Evolutionary conservation across 805 yeast genomes (phyloP), one percentile per base, ranked within the genome.

Genomic region (Cyberlindnera americana): DNA sequence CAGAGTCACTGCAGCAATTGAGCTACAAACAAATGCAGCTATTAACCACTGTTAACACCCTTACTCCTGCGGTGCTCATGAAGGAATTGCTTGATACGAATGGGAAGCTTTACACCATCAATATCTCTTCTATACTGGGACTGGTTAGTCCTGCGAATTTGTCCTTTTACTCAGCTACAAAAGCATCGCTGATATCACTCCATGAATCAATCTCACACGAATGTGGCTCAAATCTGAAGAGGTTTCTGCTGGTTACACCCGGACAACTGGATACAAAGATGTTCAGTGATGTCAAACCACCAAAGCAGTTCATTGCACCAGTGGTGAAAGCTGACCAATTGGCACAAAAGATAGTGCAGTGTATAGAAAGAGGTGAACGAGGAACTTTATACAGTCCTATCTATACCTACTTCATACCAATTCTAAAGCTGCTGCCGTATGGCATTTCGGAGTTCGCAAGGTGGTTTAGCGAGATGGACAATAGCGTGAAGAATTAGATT

Each of bases 151-250:
- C 96, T 0, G 87, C 93, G 4, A 70, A 83, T 34, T 71, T 67
- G 11, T 81, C 81, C 32, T 83, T 81, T 0, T 90, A 90, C 55
- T 95, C 95, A 0, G 91, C 95, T 0, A 77, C 93, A 6, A 90
- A 90, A 57, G 83, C 95, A 0, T 93, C 95, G 0, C 59, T 86
- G 13, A 74, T 88, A 33, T 89, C 95, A 1, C 60, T 89, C 11
- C 96, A 88, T 54, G 96, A 89, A 58, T 80, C 93, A 0, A 65
- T 86, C 25, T 78, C 87, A 0, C 81, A 78, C 50, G 96, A 90
- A 59, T 53, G 82, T 1, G 74, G 77, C 0, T 61, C 70, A 6
- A 52, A 70, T 25, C 81, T 85, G 8, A 75, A 86, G 25, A 75
- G 84, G 49, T 83, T 93, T 1, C 62, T 90, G 37, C 64, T 90